Base-by-base conservation (phyloP, 768 basidiomycete species). In the Mycena latifolia region DNA sequence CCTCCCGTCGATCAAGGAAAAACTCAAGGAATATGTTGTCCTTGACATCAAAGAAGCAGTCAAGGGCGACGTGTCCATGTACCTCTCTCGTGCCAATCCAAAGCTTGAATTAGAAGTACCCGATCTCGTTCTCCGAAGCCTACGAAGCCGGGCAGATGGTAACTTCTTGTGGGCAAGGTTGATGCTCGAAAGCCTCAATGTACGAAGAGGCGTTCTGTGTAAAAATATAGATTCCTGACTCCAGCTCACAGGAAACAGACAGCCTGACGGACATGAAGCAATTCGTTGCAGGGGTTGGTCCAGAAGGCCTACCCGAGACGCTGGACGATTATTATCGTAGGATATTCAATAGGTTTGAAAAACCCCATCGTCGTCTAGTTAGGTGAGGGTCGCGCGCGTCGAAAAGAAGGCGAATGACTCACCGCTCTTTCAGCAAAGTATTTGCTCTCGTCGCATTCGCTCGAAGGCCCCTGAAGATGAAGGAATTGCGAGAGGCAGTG, bases 381-480 rank as follows among this genome's bases (percentile, higher is more conserved):
- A 57, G 63, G 73, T 73, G 69, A 20, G 28, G n/a, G 51, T 43
- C 24, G 27, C 31, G 27, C 25, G 28, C 48, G 28, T 37, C 65
- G 37, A 20, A 15, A n/a, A 39, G 28, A 53, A 14, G n/a, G n/a
- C 10, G 15, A 46, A 35, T 48, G 31, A 47, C n/a, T 20, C 22
- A 59, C 31, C 14, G 17, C 25, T 22, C 31, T 63, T 22, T 45
- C 54, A 78, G 77, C 55, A 72, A 76, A 52, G 69, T 77, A 4
- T 73, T 76, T 48, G 64, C 75, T 0, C 67, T 78, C n/a, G 63
- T 78, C 2, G 72, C 70, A 1, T 77, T 71, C 55, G 72, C 76
- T 3, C 67, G 73, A 17, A 64, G 75, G 14, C 76, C 70, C 22
- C 58, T 78, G 12, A 73, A 64, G n/a, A 58, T 78, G 27, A 50